Conservation (phyloP, 1,284 basidiomycete genomes). For the Leccinum pachyderme region DNA sequence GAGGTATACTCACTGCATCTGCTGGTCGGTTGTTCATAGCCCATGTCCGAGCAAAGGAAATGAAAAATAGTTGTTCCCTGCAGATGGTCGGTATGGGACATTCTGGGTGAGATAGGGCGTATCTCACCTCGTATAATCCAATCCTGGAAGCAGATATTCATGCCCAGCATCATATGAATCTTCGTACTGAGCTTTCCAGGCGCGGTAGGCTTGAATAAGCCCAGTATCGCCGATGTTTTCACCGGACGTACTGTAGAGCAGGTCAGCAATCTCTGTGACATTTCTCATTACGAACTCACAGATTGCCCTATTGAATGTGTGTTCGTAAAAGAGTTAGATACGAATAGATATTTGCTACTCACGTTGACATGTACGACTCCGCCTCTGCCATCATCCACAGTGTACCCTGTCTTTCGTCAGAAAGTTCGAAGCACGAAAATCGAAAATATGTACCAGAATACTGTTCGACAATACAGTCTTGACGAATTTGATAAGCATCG, state of each 20-base stretch:
- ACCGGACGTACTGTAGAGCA: constrained; percentile 64
- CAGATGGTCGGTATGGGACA: neutral
- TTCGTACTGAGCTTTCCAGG: constrained; percentile 76
- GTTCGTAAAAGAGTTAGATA: neutral
- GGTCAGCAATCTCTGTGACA: constrained; percentile 4
- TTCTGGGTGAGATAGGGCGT: neutral
- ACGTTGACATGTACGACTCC: constrained; percentile 84
- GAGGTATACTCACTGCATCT: neutral
- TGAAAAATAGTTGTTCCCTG: constrained; percentile 90
- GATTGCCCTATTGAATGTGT: constrained; percentile 54
- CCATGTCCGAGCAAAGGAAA: constrained; percentile 81
- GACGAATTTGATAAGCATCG: constrained; percentile 78
- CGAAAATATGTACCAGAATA: constrained; percentile 59
- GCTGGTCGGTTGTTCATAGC: constrained; percentile 72
- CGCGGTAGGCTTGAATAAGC: constrained; percentile 82
- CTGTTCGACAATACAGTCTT: constrained; percentile 87
- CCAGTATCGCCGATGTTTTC: constrained; percentile 91
- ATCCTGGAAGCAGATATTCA: constrained; percentile 79
- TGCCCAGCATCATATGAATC: constrained; percentile 52
- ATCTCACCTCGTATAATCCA: constrained; percentile 66
- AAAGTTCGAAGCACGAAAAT: constrained; percentile 3
- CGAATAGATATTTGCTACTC: constrained; percentile 32
- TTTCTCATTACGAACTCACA: constrained; percentile 43
- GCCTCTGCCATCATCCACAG: constrained; percentile 82
- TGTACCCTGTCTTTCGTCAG: constrained; percentile 55